A percentile compares a stretch with the other conserved stretches of the same genome.
Evolutionary conservation across 495 filamentous ascomycete species (phyloP).

Genomic region (Hyaloscypha finlandica): DNA sequence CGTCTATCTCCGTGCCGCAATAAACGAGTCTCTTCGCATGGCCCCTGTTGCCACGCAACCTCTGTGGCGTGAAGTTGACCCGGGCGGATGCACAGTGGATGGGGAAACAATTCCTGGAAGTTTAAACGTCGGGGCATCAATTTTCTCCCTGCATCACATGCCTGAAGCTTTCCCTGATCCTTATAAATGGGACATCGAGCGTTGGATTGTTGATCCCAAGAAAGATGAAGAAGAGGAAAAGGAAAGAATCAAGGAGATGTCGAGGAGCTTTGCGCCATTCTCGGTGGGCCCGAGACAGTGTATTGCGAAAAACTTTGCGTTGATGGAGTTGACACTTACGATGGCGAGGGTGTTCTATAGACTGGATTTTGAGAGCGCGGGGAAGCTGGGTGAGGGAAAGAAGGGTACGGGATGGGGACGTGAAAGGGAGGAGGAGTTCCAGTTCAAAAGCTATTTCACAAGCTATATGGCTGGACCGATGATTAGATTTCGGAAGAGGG

Average conservation of each 20-base stretch:
- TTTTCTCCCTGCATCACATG: constrained; percentile 1
- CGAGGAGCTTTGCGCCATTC: constrained; percentile 1
- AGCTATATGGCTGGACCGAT: constrained; percentile 6
- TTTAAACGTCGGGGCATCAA: constrained; percentile 3
- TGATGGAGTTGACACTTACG: constrained; percentile 9
- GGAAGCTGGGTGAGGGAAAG: constrained; percentile 6
- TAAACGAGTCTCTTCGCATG: constrained; percentile 11
- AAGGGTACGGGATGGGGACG: constrained; percentile 4
- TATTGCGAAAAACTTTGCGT: constrained; percentile 10
- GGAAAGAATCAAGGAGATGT: constrained; percentile 2
- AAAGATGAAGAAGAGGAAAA: neutral
- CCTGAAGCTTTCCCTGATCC: neutral
- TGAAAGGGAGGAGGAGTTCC: constrained; percentile 8
- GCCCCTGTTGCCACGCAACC: neutral
- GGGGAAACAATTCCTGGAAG: constrained; percentile 4
- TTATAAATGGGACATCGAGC: constrained; percentile 3
- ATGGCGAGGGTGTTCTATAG: constrained; percentile 6
- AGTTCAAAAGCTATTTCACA: constrained; percentile 13
- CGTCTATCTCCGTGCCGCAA: constrained; percentile 5
- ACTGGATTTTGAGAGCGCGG: constrained; percentile 13
- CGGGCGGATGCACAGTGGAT: neutral
- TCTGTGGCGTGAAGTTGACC: constrained; percentile 6
- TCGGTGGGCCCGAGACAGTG: constrained; percentile 5
- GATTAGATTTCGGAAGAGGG: constrained; percentile 1
- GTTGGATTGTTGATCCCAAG: neutral